Percentiles rank a stretch among this genome's conserved stretches.
phyloP scores from a whole-genome alignment of 2,329 filamentous ascomycete species.

The Cercospora zeae-maydis region DNA sequence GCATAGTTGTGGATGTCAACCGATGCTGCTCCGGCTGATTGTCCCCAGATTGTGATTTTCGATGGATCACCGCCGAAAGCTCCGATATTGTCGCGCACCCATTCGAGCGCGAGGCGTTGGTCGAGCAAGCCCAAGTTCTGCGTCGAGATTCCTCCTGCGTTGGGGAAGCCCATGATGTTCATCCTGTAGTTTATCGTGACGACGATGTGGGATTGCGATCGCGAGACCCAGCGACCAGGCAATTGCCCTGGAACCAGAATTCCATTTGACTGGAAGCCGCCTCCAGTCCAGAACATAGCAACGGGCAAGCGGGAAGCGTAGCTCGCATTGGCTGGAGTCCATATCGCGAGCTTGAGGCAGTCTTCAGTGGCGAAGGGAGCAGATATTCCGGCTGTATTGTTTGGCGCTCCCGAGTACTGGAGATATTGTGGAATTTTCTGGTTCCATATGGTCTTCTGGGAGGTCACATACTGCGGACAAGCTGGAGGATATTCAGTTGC shows the following conservation, averaged over 20 bases:
- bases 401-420: slow-evolving; percentile 7
- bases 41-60: slow-evolving; percentile 41
- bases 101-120: slow-evolving; percentile 40
- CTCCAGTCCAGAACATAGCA: slow-evolving; percentile 47
- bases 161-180: slow-evolving; percentile 41
- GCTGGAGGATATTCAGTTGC: slow-evolving; percentile 13
- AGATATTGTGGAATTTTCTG: slow-evolving; percentile 18
- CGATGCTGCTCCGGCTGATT: slow-evolving; percentile 28
- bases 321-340: slow-evolving; percentile 38
- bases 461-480: slow-evolving; percentile 38
- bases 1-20: slow-evolving; percentile 34
- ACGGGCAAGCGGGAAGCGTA: slow-evolving; percentile 40
- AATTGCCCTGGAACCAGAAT: slow-evolving; percentile 45
- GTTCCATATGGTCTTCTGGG: slow-evolving; percentile 32
- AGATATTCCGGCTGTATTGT: slow-evolving; percentile 6
- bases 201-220: slow-evolving; percentile 41
- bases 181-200: slow-evolving; percentile 42
- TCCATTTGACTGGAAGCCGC: slow-evolving; percentile 44
- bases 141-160: slow-evolving; percentile 27
- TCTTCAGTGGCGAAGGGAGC: slow-evolving; percentile 33
- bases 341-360: slow-evolving; percentile 47
- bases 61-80: slow-evolving; percentile 41
- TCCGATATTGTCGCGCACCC: slow-evolving; percentile 42
- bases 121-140: slow-evolving; percentile 42
- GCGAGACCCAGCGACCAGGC: slow-evolving; percentile 41